Percentiles rank a stretch among this genome's conserved stretches.
phyloP scores from a whole-genome alignment of 129 eudicot species.

The Flaveria bidentis region DNA sequence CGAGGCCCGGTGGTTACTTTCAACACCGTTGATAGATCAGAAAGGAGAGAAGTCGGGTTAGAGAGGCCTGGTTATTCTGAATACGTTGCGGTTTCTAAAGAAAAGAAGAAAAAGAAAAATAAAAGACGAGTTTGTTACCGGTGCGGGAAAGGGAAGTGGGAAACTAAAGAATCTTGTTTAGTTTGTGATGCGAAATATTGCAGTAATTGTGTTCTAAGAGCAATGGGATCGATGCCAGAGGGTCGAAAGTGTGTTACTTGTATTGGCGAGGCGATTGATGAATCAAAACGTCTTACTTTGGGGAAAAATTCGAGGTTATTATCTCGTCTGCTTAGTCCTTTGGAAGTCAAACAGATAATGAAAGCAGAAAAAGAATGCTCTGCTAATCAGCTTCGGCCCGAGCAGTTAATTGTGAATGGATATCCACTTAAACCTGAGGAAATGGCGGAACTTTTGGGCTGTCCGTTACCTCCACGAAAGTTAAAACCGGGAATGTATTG shows the following conservation, averaged over 20 bases:
- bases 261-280: conserved; percentile 92
- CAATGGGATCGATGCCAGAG: conserved; percentile 99
- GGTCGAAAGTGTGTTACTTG: conserved; percentile 98
- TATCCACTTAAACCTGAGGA: conserved; percentile 89
- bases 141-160: conserved; percentile 99
- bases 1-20: conserved; percentile 80
- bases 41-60: conserved; percentile 44
- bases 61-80: conserved; percentile 60
- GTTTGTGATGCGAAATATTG: conserved; percentile 96
- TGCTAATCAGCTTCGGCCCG: conserved; percentile 98
- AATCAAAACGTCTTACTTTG: conserved; percentile 65
- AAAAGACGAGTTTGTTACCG: conserved; percentile 62
- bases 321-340: conserved; percentile 79
- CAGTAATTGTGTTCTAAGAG: conserved; percentile 92
- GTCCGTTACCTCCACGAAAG: conserved; percentile 84
- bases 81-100: conserved; percentile 69
- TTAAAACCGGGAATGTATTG: conserved; percentile 92
- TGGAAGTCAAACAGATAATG: conserved; percentile 95
- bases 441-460: conserved; percentile 87
- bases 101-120: conserved; percentile 60
- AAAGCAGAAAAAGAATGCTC: conserved; percentile 94
- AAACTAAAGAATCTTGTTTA: conserved; percentile 78
- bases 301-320: conserved; percentile 88
- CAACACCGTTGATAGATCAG: conserved; percentile 65
- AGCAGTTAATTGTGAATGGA: conserved; percentile 86